Conservation (phyloP, 2,329 filamentous ascomycete genomes). For the Neocatenulostroma microsporum region DNA sequence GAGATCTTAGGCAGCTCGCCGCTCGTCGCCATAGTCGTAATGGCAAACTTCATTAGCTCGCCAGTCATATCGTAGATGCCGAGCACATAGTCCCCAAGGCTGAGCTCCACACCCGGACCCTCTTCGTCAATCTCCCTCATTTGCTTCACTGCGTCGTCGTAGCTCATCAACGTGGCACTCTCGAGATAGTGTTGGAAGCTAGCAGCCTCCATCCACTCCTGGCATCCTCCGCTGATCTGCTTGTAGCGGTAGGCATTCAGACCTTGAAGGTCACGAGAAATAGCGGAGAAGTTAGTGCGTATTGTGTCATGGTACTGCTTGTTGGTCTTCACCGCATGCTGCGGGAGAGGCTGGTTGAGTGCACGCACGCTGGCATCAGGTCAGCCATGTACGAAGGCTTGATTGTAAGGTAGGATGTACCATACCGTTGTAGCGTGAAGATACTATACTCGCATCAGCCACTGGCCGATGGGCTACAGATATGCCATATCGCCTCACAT, state of each 20-base stretch:
- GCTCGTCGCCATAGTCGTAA: slow-evolving; percentile 73
- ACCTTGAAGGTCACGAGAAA: slow-evolving; percentile 66
- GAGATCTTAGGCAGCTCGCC: slow-evolving; percentile 49
- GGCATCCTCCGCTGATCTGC: slow-evolving; percentile 70
- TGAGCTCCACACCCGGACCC: slow-evolving; percentile 53
- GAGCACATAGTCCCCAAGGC: slow-evolving; percentile 77
- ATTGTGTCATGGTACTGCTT: slow-evolving; percentile 64
- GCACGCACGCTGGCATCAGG: slow-evolving; percentile 51
- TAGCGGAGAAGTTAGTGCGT: slow-evolving; percentile 55
- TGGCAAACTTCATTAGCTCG: slow-evolving; percentile 94
- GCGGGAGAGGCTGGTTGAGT: slow-evolving; percentile 54
- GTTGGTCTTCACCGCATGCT: slow-evolving; percentile 62
- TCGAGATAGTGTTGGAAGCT: slow-evolving; percentile 83
- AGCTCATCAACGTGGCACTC: slow-evolving; percentile 49
- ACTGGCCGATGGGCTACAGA: slow-evolving; percentile 4
- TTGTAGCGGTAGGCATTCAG: slow-evolving; percentile 79
- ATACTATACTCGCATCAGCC: slow-evolving; percentile 48
- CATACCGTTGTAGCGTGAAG: slow-evolving; percentile 70
- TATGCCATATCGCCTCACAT: slow-evolving; percentile 65
- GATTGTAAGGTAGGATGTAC: too few relatives aligned
- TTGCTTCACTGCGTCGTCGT: slow-evolving; percentile 47
- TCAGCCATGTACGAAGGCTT: slow-evolving; percentile 10
- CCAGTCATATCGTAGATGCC: slow-evolving; percentile 91
- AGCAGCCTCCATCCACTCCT: slow-evolving; percentile 90
- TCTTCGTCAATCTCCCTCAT: slow-evolving; percentile 32